These are phyloP conservation scores for Colletotrichum melonis DNA, from an alignment of 2,329 filamentous ascomycete genomes.

Conservation along the genomic window DNA sequence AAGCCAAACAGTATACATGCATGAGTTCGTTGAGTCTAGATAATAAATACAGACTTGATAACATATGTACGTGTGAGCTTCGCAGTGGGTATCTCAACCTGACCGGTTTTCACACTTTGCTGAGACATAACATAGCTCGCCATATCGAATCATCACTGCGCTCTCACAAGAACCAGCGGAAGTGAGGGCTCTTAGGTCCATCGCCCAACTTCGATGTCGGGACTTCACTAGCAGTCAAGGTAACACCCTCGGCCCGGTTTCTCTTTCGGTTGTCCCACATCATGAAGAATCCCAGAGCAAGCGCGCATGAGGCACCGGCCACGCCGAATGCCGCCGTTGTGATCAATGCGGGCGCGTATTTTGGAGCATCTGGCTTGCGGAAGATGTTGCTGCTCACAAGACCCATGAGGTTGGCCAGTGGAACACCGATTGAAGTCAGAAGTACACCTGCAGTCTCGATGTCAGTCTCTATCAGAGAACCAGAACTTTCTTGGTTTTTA, in stretches of 20 bases:
- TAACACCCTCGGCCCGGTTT: slow-evolving; percentile 63
- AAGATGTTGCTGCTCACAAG: slow-evolving; percentile 78
- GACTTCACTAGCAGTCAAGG: slow-evolving; percentile 56
- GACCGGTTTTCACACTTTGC: no score
- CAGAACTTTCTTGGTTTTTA: slow-evolving; percentile 62
- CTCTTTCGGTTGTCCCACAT: slow-evolving; percentile 64
- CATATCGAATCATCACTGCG: no score
- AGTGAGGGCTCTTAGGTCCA: slow-evolving; percentile 58
- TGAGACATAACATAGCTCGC: no score
- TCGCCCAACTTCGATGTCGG: slow-evolving; percentile 62
- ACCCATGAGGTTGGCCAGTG: slow-evolving; percentile 82
- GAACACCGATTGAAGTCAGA: slow-evolving; percentile 71
- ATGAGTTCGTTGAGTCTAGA: no score
- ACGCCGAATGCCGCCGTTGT: slow-evolving; percentile 75
- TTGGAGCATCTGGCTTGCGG: slow-evolving; percentile 70
- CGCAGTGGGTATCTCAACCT: no score
- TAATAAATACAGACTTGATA: no score
- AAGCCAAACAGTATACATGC: no score
- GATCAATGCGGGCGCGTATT: slow-evolving; percentile 73
- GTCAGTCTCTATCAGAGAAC: background rate
- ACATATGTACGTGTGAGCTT: no score
- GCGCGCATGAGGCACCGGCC: slow-evolving; percentile 57
- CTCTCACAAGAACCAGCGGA: slow-evolving; percentile 60
- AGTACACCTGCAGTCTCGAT: background rate
- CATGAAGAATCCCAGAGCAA: slow-evolving; percentile 56